Percentiles rank a stretch among this genome's conserved stretches.
Evolutionary conservation across 2,329 filamentous ascomycete species (phyloP).

Genomic region (Colletotrichum noveboracense): DNA sequence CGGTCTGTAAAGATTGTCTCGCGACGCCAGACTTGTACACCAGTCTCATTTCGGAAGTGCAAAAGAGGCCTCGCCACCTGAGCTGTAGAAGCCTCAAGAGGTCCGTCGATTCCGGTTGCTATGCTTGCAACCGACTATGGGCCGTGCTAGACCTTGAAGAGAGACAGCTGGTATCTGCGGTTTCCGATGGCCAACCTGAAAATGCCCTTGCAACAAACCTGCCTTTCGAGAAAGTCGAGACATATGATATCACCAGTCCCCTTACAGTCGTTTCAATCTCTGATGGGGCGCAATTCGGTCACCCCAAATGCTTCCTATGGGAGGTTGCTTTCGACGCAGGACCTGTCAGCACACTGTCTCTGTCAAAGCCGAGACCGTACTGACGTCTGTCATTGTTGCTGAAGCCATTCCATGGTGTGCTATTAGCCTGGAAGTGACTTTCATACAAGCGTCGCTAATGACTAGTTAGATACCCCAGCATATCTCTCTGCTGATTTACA

Average conservation of each 20-base stretch:
- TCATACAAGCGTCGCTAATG: neutral
- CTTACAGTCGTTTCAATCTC: neutral
- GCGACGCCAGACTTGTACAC: neutral
- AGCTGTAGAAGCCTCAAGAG: neutral
- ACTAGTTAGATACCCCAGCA: fast-evolving
- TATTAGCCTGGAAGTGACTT: no score
- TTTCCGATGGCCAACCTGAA: neutral
- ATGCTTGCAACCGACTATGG: neutral
- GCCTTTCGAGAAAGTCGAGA: fast-evolving
- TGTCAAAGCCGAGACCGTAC: neutral
- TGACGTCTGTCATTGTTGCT: neutral
- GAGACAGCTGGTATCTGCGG: fast-evolving
- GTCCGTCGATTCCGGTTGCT: fast-evolving
- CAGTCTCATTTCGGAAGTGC: fast-evolving
- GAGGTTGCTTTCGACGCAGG: fast-evolving
- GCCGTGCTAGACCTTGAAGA: fast-evolving
- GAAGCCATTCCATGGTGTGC: neutral
- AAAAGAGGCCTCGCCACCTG: neutral
- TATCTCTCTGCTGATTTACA: fast-evolving
- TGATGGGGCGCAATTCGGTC: neutral
- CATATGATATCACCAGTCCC: fast-evolving
- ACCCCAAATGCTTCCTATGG: neutral
- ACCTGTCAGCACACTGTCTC: neutral
- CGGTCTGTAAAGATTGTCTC: neutral
- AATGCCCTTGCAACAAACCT: fast-evolving